Percentiles rank a stretch among this genome's conserved stretches.
Evolutionary conservation across 2,329 filamentous ascomycete species (phyloP).

Genomic region (Torrubiellomyces zombiae): DNA sequence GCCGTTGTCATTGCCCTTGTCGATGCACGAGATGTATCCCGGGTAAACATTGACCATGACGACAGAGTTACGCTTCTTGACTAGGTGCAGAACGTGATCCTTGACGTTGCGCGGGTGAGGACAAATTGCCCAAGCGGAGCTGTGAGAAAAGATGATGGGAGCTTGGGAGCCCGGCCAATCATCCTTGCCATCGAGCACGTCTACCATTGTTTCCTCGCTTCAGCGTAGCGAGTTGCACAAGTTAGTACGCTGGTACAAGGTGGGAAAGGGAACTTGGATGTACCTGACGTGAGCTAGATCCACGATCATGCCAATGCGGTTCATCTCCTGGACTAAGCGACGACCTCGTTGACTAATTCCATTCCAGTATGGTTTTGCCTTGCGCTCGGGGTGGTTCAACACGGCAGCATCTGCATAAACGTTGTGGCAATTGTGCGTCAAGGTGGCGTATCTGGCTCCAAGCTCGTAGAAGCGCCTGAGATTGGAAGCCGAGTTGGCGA

Average conservation of each 20-base stretch:
- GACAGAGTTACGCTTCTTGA: constrained; percentile 55
- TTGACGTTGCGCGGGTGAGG: constrained; percentile 84
- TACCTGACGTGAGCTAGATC: constrained; percentile 58
- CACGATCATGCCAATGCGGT: constrained; percentile 81
- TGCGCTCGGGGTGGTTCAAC: constrained; percentile 30
- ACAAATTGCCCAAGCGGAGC: constrained; percentile 63
- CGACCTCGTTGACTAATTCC: constrained; percentile 60
- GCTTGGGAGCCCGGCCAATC: constrained; percentile 58
- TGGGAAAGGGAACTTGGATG: too few relatives aligned
- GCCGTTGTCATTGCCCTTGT: constrained; percentile 39
- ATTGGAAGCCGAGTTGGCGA: constrained; percentile 67
- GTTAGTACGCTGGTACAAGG: neutral
- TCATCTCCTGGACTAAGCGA: constrained; percentile 71
- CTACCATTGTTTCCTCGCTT: constrained; percentile 66
- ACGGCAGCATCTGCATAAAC: constrained; percentile 73
- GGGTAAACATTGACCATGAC: constrained; percentile 88
- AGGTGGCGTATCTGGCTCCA: constrained; percentile 72
- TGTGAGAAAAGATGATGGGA: constrained; percentile 81
- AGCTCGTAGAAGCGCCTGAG: constrained; percentile 60
- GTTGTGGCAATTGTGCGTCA: constrained; percentile 93
- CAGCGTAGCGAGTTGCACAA: neutral
- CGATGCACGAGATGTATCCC: constrained; percentile 63
- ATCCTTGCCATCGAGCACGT: constrained; percentile 51
- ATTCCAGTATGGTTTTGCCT: constrained; percentile 43
- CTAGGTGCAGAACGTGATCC: constrained; percentile 62